phyloP scores from a whole-genome alignment of 2,329 filamentous ascomycete genomes.

The Hypoxylon sp. region DNA sequence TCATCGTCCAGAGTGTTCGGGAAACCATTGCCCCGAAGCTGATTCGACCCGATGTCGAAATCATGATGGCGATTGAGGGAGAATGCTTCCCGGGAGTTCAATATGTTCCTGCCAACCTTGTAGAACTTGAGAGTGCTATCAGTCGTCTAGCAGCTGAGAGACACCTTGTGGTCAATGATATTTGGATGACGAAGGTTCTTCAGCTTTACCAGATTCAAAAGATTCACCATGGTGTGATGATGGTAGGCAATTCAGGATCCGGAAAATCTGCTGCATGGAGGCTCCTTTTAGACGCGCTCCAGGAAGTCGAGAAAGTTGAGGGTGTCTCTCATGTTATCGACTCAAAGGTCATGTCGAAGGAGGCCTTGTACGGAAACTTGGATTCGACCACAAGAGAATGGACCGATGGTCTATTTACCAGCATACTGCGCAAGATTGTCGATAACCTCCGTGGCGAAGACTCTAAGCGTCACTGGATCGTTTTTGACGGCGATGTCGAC shows the following conservation, averaged over 20 bases:
- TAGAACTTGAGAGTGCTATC: constrained; percentile 83
- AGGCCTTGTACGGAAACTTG: constrained; percentile 93
- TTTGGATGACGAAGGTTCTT: constrained; percentile 97
- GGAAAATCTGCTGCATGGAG: constrained; percentile 98
- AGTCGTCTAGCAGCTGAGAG: constrained; percentile 84
- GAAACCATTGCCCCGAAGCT: constrained; percentile 99
- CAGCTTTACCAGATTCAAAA: constrained; percentile 98
- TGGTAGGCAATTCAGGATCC: constrained; percentile 98
- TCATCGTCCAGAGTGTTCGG: constrained; percentile 97
- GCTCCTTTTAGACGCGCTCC: constrained; percentile 88
- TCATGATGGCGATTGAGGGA: constrained; percentile 85
- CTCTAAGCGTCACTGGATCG: constrained; percentile 97
- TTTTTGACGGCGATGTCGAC: constrained; percentile 99
- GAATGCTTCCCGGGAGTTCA: constrained; percentile 92
- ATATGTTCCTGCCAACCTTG: constrained; percentile 90
- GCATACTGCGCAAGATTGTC: constrained; percentile 97
- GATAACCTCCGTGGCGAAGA: constrained; percentile 98
- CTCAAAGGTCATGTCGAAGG: constrained; percentile 99
- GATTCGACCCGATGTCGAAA: constrained; percentile 90
- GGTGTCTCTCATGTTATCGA: constrained; percentile 98
- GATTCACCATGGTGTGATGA: constrained; percentile 99
- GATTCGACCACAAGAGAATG: constrained; percentile 98
- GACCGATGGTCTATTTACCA: constrained; percentile 98
- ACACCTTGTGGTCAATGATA: constrained; percentile 89
- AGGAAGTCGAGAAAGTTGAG: constrained; percentile 90